phyloP scores from a whole-genome alignment of 2,329 filamentous ascomycete species.

The Thelonectria rubi region DNA sequence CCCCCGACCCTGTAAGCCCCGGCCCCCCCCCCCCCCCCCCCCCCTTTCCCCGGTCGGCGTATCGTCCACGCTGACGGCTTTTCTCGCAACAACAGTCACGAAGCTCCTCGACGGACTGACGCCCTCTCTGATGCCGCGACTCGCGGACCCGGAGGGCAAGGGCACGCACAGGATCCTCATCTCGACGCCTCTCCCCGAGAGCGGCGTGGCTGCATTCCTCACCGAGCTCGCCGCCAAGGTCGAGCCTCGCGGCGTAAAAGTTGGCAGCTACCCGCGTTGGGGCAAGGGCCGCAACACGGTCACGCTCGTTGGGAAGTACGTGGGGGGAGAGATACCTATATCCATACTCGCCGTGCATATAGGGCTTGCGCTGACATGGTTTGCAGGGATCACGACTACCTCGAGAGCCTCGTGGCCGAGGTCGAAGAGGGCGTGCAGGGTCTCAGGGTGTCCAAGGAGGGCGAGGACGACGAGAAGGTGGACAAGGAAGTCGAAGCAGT shows the following conservation, averaged over 20 bases:
- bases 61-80: constrained; percentile 19
- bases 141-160: constrained; percentile 83
- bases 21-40: not conserved
- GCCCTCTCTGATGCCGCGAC: constrained; percentile 72
- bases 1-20: constrained; percentile 75
- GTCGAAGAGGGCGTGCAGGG: constrained; percentile 82
- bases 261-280: constrained; percentile 95
- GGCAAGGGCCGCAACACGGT: constrained; percentile 88
- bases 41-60: not conserved
- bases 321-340: constrained; percentile 9
- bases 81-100: constrained; percentile 67
- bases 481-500: constrained; percentile 32
- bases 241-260: constrained; percentile 82
- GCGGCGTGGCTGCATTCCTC: constrained; percentile 82
- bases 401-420: constrained; percentile 82
- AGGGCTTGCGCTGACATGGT: constrained; percentile 38
- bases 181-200: constrained; percentile 88
- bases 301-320: constrained; percentile 77
- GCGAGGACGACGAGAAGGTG: constrained; percentile 72
- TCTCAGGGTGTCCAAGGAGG: constrained; percentile 73
- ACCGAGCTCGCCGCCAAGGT: constrained; percentile 80
- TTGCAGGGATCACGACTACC: constrained; percentile 73
- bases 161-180: constrained; percentile 82
- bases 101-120: constrained; percentile 80
- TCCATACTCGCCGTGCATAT: not conserved